A percentile compares a stretch with the other conserved stretches of the same genome.
Evolutionary conservation across 1,284 basidiomycete genomes (phyloP).

Genomic region (Puccinia sorghi): DNA sequence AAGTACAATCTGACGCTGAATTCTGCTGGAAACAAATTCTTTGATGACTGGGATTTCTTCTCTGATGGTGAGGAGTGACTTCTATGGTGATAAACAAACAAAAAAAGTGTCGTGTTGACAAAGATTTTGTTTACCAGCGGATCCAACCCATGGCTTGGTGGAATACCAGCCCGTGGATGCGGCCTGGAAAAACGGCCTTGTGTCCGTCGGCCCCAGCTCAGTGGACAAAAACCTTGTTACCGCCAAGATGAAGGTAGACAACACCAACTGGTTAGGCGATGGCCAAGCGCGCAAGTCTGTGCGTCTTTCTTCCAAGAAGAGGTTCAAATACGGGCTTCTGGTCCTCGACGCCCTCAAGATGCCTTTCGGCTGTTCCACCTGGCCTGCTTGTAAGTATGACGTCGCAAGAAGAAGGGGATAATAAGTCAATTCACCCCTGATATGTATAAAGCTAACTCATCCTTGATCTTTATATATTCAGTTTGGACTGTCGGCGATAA

Average conservation of each 20-base stretch:
- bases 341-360: slow-evolving; percentile 74
- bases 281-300: slow-evolving; percentile 61
- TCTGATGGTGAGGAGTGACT: slow-evolving; percentile 26
- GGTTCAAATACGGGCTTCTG: slow-evolving; percentile 71
- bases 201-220: slow-evolving; percentile 25
- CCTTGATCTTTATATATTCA: not conserved
- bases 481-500: slow-evolving; percentile 65
- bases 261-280: slow-evolving; percentile 29
- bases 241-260: slow-evolving; percentile 45
- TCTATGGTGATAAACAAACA: not conserved
- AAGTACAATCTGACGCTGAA: slow-evolving; percentile 27
- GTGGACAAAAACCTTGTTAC: slow-evolving; percentile 24
- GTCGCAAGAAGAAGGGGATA: not conserved
- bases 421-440: too few relatives aligned
- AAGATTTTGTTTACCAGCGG: slow-evolving; percentile 13
- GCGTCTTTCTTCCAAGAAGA: slow-evolving; percentile 69
- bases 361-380: slow-evolving; percentile 76
- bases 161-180: slow-evolving; percentile 33
- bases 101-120: not conserved
- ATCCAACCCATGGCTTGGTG: slow-evolving; percentile 47
- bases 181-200: slow-evolving; percentile 41
- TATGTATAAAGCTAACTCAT: too few relatives aligned
- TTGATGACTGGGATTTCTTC: slow-evolving; percentile 49
- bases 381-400: slow-evolving; percentile 67
- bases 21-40: slow-evolving; percentile 35